Evolutionary conservation across 2,329 filamentous ascomycete species (phyloP).

Genomic region (Colletotrichum gloeosporioides): DNA sequence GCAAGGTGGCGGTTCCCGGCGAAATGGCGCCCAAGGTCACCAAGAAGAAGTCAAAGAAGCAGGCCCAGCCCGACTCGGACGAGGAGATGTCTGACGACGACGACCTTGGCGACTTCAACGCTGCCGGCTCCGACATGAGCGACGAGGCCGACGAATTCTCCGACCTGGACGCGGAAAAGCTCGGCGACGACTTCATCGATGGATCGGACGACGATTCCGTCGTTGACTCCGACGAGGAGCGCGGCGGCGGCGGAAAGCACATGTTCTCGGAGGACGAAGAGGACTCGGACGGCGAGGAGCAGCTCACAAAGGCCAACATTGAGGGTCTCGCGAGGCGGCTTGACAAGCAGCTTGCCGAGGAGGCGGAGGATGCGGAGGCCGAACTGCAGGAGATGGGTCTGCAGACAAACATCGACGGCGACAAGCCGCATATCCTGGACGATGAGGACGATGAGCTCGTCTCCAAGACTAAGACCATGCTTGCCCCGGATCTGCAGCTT

Average conservation of each 20-base stretch:
- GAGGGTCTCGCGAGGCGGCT: conserved; percentile 87
- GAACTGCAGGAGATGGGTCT: conserved; percentile 86
- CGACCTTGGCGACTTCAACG: conserved; percentile 39
- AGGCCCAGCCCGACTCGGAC: conserved; percentile 23
- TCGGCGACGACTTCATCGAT: conserved; percentile 65
- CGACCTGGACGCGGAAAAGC: conserved; percentile 43
- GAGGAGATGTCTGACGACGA: conserved; percentile 25
- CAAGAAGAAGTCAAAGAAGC: conserved; percentile 33
- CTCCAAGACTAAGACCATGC: conserved; percentile 63
- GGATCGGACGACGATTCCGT: conserved; percentile 63
- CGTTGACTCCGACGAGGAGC: conserved; percentile 75
- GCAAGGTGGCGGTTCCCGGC: conserved; percentile 29
- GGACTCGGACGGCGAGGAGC: conserved; percentile 86
- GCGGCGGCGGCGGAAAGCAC: conserved; percentile 57
- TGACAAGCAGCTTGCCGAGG: conserved; percentile 76
- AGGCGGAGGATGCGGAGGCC: conserved; percentile 82
- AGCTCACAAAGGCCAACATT: conserved; percentile 94
- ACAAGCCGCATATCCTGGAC: conserved; percentile 70
- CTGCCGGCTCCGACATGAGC: conserved; percentile 44
- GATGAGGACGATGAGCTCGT: conserved; percentile 65
- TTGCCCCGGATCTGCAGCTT: conserved; percentile 90
- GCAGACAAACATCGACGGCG: conserved; percentile 91
- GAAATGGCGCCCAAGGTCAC: conserved; percentile 24
- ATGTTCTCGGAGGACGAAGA: conserved; percentile 98
- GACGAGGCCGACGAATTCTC: conserved; percentile 48